Base-by-base conservation (phyloP, 2,329 filamentous ascomycete species). In the Colletotrichum sidae region DNA sequence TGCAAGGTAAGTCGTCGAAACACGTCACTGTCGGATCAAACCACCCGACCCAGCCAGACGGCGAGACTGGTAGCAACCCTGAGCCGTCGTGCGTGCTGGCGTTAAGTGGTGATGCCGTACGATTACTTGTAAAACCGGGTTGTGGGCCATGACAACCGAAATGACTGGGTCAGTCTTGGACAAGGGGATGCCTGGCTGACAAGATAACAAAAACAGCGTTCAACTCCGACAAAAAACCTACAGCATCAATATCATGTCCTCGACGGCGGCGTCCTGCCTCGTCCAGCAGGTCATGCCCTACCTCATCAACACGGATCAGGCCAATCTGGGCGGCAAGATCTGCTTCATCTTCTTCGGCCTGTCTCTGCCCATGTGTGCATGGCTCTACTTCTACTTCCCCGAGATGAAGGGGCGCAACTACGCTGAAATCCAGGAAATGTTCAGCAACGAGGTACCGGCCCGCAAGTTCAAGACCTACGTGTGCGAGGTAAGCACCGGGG, bases 111-210 rank as follows among this genome's bases (percentile, higher is more conserved):
- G 51, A 35, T 37, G 15, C 17, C 51, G 39, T 17, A 17, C 15
- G 15, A 17, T 3, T 17, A 17, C 17, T 17, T 17, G 17, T 45
- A n/a, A 51, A 8, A 25, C 13, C 15, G 52, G 42, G 58, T 44
- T 57, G 52, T 66, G 58, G 63, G 63, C 47, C 53, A 11, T 10
- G n/a, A 34, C 37, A 58, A 52, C 89, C 84, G 58, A 17, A 89
- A 87, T 0, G 84, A 82, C 55, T 86, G 90, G 4, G 85, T 88
- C 72, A 76, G 75, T 91, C 74, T 82, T 88, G 86, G 3, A 88
- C 88, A 50, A 84, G 85, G 52, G 89, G 88, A 8, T 90, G 85
- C 83, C 84, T 87, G 76, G 88, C 90, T 70, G 90, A 90, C 59
- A 86, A 84, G 69, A 88, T 90, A 75, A 90, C 88, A 78, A 87